Base-by-base conservation (phyloP, 192 early-diverging fungal genomes). In the Coemansia sp. region DNA sequence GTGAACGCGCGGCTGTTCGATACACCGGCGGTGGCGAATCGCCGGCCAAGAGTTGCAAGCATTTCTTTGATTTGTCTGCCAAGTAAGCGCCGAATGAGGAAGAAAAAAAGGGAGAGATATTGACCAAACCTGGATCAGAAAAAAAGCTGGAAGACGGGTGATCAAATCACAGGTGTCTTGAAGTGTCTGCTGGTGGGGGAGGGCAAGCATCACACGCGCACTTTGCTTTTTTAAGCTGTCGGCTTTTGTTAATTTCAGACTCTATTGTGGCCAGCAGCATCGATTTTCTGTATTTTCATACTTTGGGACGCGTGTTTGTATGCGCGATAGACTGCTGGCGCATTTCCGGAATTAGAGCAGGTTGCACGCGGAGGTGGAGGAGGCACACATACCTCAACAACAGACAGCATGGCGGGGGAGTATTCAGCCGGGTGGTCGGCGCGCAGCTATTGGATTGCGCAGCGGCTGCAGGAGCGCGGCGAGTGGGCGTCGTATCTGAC, bases 391-490 rank as follows among this genome's bases (percentile, higher is more conserved):
- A n/a, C n/a, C n/a, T n/a, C n/a, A n/a, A n/a, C 17, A 39, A 39
- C 4, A 39, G 17, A 39, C 36, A 5, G 8, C 6, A 57, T 57
- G 55, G 25, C 44, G 21, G 46, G 44, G 36, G 45, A 48, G 11
- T 27, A 43, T 3, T 55, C 53, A 17, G 47, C 53, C 12, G 50
- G 56, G 53, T 67, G 68, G 69, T 20, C 41, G 12, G 32, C 38
- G 34, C 64, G 67, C 34, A 78, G 75, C 49, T 75, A 70, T 41
- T 60, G 48, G 38, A 61, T 79, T 38, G 78, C 78, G 19, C 71
- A 44, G 29, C 59, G 52, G 38, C 53, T 79, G 19, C 40, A 75
- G 11, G 56, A 55, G 31, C 55, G 65, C 28, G 55, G 58, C 28
- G 57, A 63, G 17, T 79, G 65, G 66, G 26, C 50, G 9, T 59